These are phyloP conservation scores for Nematocida sp. DNA, from an alignment of 371 early-diverging fungal genomes.

Conservation along the genomic window DNA sequence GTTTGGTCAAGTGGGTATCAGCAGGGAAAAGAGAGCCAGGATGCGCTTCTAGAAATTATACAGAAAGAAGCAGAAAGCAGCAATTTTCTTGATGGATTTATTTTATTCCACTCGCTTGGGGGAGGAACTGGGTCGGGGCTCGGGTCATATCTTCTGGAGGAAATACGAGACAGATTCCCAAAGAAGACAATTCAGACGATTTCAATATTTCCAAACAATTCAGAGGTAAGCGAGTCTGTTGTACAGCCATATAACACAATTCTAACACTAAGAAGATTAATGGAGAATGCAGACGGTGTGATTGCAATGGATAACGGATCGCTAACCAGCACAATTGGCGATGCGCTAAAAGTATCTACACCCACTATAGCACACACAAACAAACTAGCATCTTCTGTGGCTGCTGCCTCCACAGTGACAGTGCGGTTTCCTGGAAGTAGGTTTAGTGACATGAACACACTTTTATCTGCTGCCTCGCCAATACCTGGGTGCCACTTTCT, in stretches of 20 bases:
- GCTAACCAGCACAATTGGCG: conserved; percentile 82
- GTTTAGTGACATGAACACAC: conserved; percentile 91
- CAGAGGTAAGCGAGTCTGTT: conserved; percentile 91
- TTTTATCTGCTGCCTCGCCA: conserved; percentile 87
- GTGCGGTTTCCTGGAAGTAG: conserved; percentile 95
- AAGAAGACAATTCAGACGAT: conserved; percentile 94
- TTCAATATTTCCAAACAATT: conserved; percentile 96
- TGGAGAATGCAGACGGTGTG: conserved; percentile 86
- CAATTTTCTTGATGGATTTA: conserved; percentile 82
- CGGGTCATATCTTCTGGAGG: conserved; percentile 81
- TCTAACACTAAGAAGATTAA: conserved; percentile 82
- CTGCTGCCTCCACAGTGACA: conserved; percentile 92
- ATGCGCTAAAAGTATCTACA: conserved; percentile 82
- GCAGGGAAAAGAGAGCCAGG: conserved; percentile 76
- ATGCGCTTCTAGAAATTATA: conserved; percentile 83
- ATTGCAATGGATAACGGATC: conserved; percentile 68
- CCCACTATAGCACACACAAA: conserved; percentile 93
- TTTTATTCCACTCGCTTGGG: conserved; percentile 83
- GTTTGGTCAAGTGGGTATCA: conserved; percentile 85
- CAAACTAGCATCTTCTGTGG: conserved; percentile 88
- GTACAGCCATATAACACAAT: conserved; percentile 99
- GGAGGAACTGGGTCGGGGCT: conserved; percentile 93
- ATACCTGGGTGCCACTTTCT: conserved; percentile 91
- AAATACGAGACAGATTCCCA: conserved; percentile 82
- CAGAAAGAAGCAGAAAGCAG: conserved; percentile 87